Evolutionary conservation across 164 flowering plant species (phyloP), one percentile per base, ranked within the genome.

Genomic region (Dillenia suffruticosa): DNA sequence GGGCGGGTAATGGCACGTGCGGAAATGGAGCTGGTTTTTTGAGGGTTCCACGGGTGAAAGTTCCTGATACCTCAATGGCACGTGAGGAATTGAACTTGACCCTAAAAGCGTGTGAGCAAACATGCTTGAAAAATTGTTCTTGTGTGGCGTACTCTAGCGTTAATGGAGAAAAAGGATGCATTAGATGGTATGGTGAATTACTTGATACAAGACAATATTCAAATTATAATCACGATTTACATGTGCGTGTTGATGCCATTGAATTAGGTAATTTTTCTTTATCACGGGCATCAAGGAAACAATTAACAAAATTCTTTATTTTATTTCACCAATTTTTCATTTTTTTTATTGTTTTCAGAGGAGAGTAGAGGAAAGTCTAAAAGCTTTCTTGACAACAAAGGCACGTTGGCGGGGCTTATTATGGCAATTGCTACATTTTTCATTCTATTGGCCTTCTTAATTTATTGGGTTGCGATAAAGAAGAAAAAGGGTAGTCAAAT

Each of bases 101-200:
- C 7, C 16, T 61, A 24, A 32, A 64, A 40, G 72, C 63, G 9
- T 80, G 87, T 47, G 46, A 46, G 53, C 26, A 22, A 40, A 62
- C 15, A 8, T 83, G 87, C 58, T 56, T 68, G 72, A 59, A 17
- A 48, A 68, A 81, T 54, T 83, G 84, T 54, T 64, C 75, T 12
- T 83, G 87, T 63, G 32, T 45, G 46, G 87, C 72, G 0, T 79
- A 70, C 54, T 32, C 40, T 32, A 32, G 40, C 40, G 54, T 79
- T 1, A 66, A 32, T 44, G 68, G 68, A 2, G 79, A 72, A 9
- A 59, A 44, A 16, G 78, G 78, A 8, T 81, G 84, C 54, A 1
- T 77, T 5, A 10, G 63, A 2, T 76, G 80, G 75, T 56, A 43
- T 14, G 78, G 67, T 0, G 63, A 63, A 1, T 56, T 81, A 26